Evolutionary conservation across 805 yeast genomes (phyloP).

Genomic region (Candida schatavii): DNA sequence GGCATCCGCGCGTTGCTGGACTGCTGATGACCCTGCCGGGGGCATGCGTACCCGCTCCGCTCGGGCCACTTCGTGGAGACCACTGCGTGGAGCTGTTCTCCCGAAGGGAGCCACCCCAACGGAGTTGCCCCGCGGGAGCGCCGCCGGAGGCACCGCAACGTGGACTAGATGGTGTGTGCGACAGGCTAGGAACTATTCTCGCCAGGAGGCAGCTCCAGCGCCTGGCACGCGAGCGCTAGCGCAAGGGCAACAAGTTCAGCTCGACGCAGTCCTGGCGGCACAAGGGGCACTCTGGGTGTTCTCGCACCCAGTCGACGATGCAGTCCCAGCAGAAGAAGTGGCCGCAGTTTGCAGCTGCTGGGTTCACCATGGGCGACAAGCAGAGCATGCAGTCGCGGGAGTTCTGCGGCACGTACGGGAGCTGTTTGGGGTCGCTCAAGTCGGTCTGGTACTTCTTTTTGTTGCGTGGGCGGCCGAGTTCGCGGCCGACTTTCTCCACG

Average conservation of each 20-base stretch:
- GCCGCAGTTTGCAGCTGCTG: conserved; percentile 87
- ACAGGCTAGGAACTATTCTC: no score
- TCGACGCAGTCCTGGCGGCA: conserved; percentile 72
- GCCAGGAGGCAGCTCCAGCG: conserved; percentile 4
- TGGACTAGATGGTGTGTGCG: no score
- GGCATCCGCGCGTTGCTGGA: no score
- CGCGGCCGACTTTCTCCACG: neutral
- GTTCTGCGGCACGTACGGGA: conserved; percentile 67
- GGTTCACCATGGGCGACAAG: conserved; percentile 72
- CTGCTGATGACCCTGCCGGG: neutral
- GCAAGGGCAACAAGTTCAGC: conserved; percentile 60
- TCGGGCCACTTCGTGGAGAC: no score
- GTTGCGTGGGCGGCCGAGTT: neutral
- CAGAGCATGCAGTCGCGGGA: conserved; percentile 85
- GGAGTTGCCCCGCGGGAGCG: no score
- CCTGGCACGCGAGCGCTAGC: conserved; percentile 18
- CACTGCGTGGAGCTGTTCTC: no score
- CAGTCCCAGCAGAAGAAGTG: conserved; percentile 94
- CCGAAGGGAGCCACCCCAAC: no score
- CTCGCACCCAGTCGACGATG: conserved; percentile 84
- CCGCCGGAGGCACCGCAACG: no score
- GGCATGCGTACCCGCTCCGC: no score
- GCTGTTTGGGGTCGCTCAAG: conserved; percentile 50
- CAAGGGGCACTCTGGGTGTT: conserved; percentile 85
- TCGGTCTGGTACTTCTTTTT: conserved; percentile 31